phyloP scores from a whole-genome alignment of 2,329 filamentous ascomycete species.

The Lecanosticta acicola region DNA sequence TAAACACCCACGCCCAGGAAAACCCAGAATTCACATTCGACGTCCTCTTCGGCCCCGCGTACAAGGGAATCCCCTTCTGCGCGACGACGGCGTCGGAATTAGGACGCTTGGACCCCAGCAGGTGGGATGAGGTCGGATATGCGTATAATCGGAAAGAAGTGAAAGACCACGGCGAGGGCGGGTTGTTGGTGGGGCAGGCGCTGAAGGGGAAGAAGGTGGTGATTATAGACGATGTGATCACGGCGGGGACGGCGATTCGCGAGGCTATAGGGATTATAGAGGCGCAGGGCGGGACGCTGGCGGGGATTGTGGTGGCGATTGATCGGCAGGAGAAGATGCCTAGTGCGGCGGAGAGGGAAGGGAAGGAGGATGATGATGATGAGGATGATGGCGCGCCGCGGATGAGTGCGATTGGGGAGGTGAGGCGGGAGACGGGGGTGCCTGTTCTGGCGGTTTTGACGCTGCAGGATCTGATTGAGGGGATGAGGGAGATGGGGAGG shows the following conservation, averaged over 20 bases:
- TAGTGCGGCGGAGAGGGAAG: slow-evolving; percentile 38
- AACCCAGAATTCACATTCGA: slow-evolving; percentile 59
- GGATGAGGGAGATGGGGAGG: slow-evolving; percentile 40
- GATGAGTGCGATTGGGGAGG: slow-evolving; percentile 77
- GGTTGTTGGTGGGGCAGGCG: slow-evolving; percentile 81
- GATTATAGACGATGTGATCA: slow-evolving; percentile 95
- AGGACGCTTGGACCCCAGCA: slow-evolving; percentile 58
- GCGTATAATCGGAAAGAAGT: slow-evolving; percentile 94
- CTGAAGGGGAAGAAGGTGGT: slow-evolving; percentile 80
- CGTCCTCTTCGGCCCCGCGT: slow-evolving; percentile 87
- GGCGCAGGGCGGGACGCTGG: slow-evolving; percentile 75
- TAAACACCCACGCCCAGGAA: slow-evolving; percentile 42
- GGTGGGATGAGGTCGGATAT: slow-evolving; percentile 69
- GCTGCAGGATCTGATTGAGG: slow-evolving; percentile 66
- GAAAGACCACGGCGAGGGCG: slow-evolving; percentile 93
- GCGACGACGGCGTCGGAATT: slow-evolving; percentile 72
- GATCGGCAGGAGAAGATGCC: slow-evolving; percentile 82
- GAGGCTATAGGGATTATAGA: slow-evolving; percentile 88
- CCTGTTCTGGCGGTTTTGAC: slow-evolving; percentile 80
- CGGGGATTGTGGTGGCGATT: slow-evolving; percentile 81
- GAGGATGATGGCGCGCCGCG: slow-evolving; percentile 62
- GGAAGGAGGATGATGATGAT: slow-evolving; percentile 44
- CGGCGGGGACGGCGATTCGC: slow-evolving; percentile 86
- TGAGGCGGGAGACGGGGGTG: slow-evolving; percentile 75
- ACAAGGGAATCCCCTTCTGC: slow-evolving; percentile 94